A percentile compares a stretch with the other conserved stretches of the same genome.
Evolutionary conservation across 2,329 filamentous ascomycete genomes (phyloP).

Genomic region (Stagonosporopsis chrysanthemi): DNA sequence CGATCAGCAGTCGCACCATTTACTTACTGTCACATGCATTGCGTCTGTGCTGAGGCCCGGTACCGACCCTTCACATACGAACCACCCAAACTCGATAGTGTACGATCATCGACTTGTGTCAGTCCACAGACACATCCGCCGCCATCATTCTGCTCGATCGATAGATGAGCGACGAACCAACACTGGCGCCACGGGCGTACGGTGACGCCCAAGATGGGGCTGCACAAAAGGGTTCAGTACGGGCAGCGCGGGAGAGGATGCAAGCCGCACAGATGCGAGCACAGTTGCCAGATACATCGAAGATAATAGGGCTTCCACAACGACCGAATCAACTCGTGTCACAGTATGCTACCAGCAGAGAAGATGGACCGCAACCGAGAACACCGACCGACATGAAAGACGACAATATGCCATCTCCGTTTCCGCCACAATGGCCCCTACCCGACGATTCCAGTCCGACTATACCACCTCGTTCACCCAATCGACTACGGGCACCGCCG

Average conservation of each 20-base stretch:
- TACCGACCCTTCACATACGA: slow-evolving; percentile 14
- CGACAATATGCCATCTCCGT: slow-evolving; percentile 36
- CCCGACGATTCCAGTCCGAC: slow-evolving; percentile 45
- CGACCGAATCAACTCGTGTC: slow-evolving; percentile 46
- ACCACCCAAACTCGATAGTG: neutral
- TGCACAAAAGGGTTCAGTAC: slow-evolving; percentile 46
- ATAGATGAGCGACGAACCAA: slow-evolving; percentile 51
- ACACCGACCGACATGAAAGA: slow-evolving; percentile 27
- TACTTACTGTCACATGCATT: slow-evolving; percentile 17
- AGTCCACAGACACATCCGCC: slow-evolving; percentile 41
- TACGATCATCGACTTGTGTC: slow-evolving; percentile 37
- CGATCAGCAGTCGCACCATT: slow-evolving; percentile 23
- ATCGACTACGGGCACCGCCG: slow-evolving; percentile 51
- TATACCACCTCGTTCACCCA: slow-evolving; percentile 32
- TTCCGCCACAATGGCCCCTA: slow-evolving; percentile 56
- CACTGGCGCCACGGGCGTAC: slow-evolving; percentile 42
- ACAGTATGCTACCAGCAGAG: slow-evolving; percentile 29
- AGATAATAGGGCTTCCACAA: slow-evolving; percentile 46
- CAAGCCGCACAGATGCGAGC: slow-evolving; percentile 39
- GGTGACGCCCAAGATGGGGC: slow-evolving; percentile 36
- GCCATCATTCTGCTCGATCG: slow-evolving; percentile 36
- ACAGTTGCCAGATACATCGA: slow-evolving; percentile 42
- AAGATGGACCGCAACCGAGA: slow-evolving; percentile 23
- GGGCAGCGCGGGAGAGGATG: slow-evolving; percentile 47
- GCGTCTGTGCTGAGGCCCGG: neutral